Evolutionary conservation across 176 grass and related monocot genomes (phyloP), one percentile per base, ranked within the genome.

Genomic region (Otatea glauca): DNA sequence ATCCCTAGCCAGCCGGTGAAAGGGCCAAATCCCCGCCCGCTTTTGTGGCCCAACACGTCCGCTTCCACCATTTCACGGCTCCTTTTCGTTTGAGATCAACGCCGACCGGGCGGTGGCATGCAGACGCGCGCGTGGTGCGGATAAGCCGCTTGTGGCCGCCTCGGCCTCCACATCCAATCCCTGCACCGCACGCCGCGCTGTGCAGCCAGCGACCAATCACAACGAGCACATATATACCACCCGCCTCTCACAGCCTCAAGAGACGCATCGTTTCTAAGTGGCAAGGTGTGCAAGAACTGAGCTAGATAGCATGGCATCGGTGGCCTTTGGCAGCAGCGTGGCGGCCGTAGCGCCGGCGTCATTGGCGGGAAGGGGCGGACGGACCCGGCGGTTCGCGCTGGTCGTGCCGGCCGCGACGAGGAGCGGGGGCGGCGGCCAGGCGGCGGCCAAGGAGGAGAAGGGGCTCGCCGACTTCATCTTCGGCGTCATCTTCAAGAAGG

Each of bases 101-200:
- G 63, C 63, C 77, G 58, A 74, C 70, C 62, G 25, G 78, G 42
- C 72, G 53, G 75, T 74, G 81, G 67, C 68, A 37, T 37, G 50
- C 62, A 21, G 70, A 25, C 43, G 72, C 43, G 34, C 32, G 54
- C 78, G 34, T 61, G 76, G 38, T 55, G 42, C 15, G 91, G 88
- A 93, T 91, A 93, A 91, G 88, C 72, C 20, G 82, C 88, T 32
- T 88, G 91, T 88, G 91, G 91, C 82, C 49, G 50, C 82, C 85
- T 65, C 81, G 50, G 48, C 54, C 76, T 83, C 67, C 74, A 32
- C 83, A 25, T 74, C 87, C 58, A 43, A 20, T n/a, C 65, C 1
- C 78, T 51, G 27, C 17, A 1, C 35, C 35, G 14, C 60, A 29
- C 77, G 38, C 37, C 49, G 24, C 42, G 9, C 68, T 14, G 25